Percentiles rank a stretch among this genome's conserved stretches.
These are phyloP conservation scores for Kwoniella bestiolae DNA, from an alignment of 768 basidiomycete genomes.

Conservation along the genomic window DNA sequence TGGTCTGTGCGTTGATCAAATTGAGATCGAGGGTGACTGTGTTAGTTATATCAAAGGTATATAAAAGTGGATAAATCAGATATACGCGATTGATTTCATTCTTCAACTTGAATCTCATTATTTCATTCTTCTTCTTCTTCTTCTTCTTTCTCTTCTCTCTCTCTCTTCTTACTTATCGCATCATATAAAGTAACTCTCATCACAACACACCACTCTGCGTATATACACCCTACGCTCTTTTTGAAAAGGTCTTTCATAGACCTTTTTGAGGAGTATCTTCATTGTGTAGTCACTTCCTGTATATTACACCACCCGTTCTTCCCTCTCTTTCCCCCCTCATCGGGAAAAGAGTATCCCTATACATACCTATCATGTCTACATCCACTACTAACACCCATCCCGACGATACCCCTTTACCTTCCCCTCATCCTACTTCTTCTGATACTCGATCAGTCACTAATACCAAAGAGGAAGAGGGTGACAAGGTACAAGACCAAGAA, in stretches of 20 bases:
- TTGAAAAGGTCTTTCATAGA: not conserved
- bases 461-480: not conserved
- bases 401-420: slow-evolving; percentile 2
- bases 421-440: slow-evolving; percentile 1
- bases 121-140: slow-evolving; percentile 8
- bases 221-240: not conserved
- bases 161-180: not conserved
- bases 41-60: not conserved
- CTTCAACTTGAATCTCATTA: slow-evolving; percentile 3
- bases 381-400: not conserved
- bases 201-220: not conserved
- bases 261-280: not conserved
- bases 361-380: slow-evolving; percentile 3
- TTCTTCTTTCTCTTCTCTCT: slow-evolving; percentile 17
- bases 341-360: not conserved
- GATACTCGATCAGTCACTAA: not conserved
- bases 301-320: not conserved
- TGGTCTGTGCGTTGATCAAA: slow-evolving; percentile 11
- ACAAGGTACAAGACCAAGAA: not conserved
- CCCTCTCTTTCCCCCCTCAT: not conserved
- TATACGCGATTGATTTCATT: slow-evolving; percentile 27
- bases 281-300: slow-evolving; percentile 7
- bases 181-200: not conserved
- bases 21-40: slow-evolving; percentile 6
- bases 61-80: not conserved